Percentiles rank a stretch among this genome's conserved stretches.
Evolutionary conservation across 345 rosid genomes (phyloP).

Genomic region (Populus davidiana): DNA sequence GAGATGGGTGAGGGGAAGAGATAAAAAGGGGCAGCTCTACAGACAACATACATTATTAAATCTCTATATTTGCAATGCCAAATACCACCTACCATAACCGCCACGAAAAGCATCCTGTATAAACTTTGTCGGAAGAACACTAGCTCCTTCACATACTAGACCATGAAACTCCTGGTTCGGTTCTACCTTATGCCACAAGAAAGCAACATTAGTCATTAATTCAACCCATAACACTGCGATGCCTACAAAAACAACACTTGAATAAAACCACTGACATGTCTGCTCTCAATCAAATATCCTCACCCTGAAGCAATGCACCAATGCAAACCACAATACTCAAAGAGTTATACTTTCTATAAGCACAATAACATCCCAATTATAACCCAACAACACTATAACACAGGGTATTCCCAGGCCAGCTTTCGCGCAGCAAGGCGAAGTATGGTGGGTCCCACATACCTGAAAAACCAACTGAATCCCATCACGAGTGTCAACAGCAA

Average conservation of each 20-base stretch:
- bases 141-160: conserved; percentile 90
- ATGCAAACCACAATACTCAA: not conserved
- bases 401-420: no score
- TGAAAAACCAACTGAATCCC: conserved; percentile 88
- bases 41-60: not conserved
- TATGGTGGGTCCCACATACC: conserved; percentile 33
- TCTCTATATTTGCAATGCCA: not conserved
- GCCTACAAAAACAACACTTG: not conserved
- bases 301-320: not conserved
- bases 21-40: not conserved
- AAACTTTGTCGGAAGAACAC: conserved; percentile 87
- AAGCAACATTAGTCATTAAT: conserved; percentile 22
- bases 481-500: conserved; percentile 87
- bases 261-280: no score
- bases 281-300: not conserved
- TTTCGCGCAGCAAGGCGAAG: no score
- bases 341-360: not conserved
- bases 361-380: not conserved
- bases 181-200: conserved; percentile 84
- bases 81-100: conserved; percentile 59
- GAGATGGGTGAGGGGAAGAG: not conserved
- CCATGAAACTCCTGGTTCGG: conserved; percentile 94
- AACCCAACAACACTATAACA: not conserved
- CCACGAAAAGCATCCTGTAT: conserved; percentile 68
- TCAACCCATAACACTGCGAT: not conserved